These are phyloP conservation scores for Colletotrichum cordylinicola DNA, from an alignment of 2,329 filamentous ascomycete species.

Conservation along the genomic window DNA sequence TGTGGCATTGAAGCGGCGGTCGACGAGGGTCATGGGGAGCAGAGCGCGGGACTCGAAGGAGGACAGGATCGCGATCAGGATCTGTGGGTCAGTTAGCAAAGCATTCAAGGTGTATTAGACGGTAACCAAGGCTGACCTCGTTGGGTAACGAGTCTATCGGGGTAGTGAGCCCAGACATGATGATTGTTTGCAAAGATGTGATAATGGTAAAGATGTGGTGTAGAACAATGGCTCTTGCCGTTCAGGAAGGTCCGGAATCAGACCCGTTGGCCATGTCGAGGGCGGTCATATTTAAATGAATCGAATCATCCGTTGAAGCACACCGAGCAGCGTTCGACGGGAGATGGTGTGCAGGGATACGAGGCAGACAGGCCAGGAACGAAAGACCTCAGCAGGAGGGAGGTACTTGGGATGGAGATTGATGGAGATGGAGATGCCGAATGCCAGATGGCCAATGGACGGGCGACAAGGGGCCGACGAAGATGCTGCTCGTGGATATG, in stretches of 20 bases:
- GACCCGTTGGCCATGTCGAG: not conserved
- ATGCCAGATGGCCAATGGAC: not conserved
- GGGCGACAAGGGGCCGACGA: not conserved
- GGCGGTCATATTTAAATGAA: slow-evolving; percentile 9
- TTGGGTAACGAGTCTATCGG: slow-evolving; percentile 36
- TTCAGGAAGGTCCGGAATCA: not conserved
- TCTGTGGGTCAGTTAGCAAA: slow-evolving; percentile 35
- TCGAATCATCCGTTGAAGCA: not conserved
- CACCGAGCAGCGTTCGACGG: not conserved
- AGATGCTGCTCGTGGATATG: not conserved
- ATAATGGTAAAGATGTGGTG: not conserved
- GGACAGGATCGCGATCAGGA: slow-evolving; percentile 56
- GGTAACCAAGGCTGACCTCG: slow-evolving; percentile 28
- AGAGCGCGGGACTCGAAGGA: slow-evolving; percentile 55
- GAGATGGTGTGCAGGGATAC: not conserved
- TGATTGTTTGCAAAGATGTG: slow-evolving; percentile 5
- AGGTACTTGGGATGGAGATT: not conserved
- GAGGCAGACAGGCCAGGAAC: not conserved
- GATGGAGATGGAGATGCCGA: slow-evolving; percentile 17
- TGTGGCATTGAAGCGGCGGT: slow-evolving; percentile 67
- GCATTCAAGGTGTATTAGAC: not conserved
- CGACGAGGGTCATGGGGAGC: slow-evolving; percentile 63
- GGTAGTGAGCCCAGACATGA: slow-evolving; percentile 10
- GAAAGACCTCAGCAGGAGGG: not conserved
- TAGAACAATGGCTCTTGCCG: not conserved